Evolutionary conservation across 1,284 basidiomycete species (phyloP), one percentile per base, ranked within the genome.

Genomic region (Cutaneotrichosporon sp.): DNA sequence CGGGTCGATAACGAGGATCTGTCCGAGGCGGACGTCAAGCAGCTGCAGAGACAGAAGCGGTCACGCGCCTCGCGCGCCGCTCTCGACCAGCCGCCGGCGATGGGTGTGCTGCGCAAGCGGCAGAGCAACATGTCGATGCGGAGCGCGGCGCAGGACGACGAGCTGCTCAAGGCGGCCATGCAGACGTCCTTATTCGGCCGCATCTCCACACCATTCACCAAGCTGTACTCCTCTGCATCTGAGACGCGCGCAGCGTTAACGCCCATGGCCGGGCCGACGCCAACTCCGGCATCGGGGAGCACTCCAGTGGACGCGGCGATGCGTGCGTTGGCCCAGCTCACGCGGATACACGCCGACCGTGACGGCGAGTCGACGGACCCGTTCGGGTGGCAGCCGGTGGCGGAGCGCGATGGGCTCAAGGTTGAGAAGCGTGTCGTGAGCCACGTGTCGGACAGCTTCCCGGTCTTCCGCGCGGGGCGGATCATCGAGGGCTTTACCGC

Each of bases 401-500:
- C 85, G 51, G 91, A 93, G 64, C 91, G 91, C 25, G 81, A 82
- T 67, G 90, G 88, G 10, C 81, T 95, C 49, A 83, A 87, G 10
- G 85, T 97, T 6, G 87, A 91, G 65, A 87, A 89, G 66, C 90
- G 90, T 70, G 76, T 88, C 18, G 86, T 88, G 11, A 83, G 88
- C 2, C 87, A 90, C 57, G 86, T 97, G 16, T 97, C 93, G 9
- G 83, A 88, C 9, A 83, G 86, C 47, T 87, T 97, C 51, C 90
- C 92, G 0, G 87, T 98, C 4, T 90, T 95, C 73, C 89, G 89
- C 63, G 92, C 91, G 0, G 89, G 91, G 74, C 91, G 93, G 77
- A 92, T 99, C 63, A 89, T 99, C 52, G 90, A 98, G 74, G 95
- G 95, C 1, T 86, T 97, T 10, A 91, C 92, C 0, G 95, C 95